These are phyloP conservation scores for Ehretia macrophylla DNA, from an alignment of 257 asterid species.

Conservation along the genomic window DNA sequence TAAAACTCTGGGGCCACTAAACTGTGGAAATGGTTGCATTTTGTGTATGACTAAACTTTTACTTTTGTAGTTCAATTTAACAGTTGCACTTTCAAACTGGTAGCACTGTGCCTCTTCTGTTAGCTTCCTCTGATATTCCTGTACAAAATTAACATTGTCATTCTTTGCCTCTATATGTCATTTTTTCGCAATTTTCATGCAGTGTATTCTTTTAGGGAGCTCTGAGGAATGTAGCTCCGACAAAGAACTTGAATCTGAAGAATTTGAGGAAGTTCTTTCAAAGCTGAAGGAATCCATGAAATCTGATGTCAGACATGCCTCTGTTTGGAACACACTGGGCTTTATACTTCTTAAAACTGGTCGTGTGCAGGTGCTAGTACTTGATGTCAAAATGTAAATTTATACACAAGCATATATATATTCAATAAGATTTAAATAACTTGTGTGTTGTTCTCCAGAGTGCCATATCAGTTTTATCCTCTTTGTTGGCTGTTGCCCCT, in stretches of 20 bases:
- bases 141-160: too few species aligned
- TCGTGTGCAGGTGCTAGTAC: constrained; percentile 71
- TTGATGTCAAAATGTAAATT: constrained; percentile 3
- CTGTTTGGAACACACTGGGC: constrained; percentile 90
- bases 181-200: constrained; percentile 22
- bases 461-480: constrained; percentile 79
- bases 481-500: constrained; percentile 73
- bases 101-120: too few species aligned
- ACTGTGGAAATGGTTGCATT: too few species aligned
- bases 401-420: background rate
- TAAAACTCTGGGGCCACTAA: background rate
- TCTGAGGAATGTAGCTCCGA: constrained; percentile 62
- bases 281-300: constrained; percentile 71
- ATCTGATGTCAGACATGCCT: constrained; percentile 80
- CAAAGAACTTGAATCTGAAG: constrained; percentile 73
- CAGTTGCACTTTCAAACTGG: too few species aligned
- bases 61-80: too few species aligned
- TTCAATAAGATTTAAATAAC: constrained; percentile 16
- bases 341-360: constrained; percentile 77
- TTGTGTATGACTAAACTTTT: too few species aligned
- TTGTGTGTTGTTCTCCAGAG: constrained; percentile 50
- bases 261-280: constrained; percentile 69
- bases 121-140: too few species aligned
- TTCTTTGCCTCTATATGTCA: too few species aligned
- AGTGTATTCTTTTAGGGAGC: constrained; percentile 85